Conservation (phyloP, 352 stramenopile species). For the Globisporangium canariense region DNA sequence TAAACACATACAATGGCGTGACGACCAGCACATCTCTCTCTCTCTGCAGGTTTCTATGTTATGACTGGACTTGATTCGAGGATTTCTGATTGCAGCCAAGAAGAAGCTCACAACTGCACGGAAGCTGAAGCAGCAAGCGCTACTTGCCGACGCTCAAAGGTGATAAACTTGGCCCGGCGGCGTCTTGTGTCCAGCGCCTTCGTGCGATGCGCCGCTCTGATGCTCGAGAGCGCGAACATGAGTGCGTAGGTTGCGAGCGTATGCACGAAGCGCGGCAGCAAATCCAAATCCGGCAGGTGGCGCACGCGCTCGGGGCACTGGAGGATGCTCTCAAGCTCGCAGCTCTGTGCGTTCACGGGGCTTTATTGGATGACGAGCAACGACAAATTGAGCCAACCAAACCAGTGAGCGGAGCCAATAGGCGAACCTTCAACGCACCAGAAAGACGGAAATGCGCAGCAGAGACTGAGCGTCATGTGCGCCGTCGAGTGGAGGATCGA, state of each 20-base stretch:
- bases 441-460: slow-evolving; percentile 43
- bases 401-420: background rate
- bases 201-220: slow-evolving; percentile 32
- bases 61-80: background rate
- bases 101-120: slow-evolving; percentile 11
- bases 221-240: slow-evolving; percentile 35
- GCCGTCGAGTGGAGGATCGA: slow-evolving; percentile 45
- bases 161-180: slow-evolving; percentile 37
- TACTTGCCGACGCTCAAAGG: slow-evolving; percentile 28
- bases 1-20: background rate
- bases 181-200: slow-evolving; percentile 39
- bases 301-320: slow-evolving; percentile 32
- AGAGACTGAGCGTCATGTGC: slow-evolving; percentile 43
- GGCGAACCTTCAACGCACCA: slow-evolving; percentile 31
- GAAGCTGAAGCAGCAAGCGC: slow-evolving; percentile 8
- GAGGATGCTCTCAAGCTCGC: slow-evolving; percentile 38
- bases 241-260: slow-evolving; percentile 42
- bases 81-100: background rate
- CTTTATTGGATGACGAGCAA: slow-evolving; percentile 18
- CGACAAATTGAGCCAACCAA: background rate
- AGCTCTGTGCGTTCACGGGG: slow-evolving; percentile 29
- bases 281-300: slow-evolving; percentile 30
- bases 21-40: too few species aligned
- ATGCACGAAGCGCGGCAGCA: slow-evolving; percentile 38
- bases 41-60: background rate